A percentile compares a stretch with the other conserved stretches of the same genome.
Conservation (phyloP, 129 eudicot species). For the Apium graveolens region DNA sequence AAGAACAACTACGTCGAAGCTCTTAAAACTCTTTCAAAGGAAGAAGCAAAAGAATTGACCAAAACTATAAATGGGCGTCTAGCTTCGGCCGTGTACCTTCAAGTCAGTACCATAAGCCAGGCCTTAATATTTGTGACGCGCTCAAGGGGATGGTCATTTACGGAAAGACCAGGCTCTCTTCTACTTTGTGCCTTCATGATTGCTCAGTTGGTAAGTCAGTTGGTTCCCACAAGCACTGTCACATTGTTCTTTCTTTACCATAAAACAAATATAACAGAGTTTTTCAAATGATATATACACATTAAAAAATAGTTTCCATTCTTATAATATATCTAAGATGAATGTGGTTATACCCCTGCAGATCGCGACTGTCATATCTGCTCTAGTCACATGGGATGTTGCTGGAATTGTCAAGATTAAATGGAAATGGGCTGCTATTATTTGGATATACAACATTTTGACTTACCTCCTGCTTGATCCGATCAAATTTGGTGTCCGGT, state of each 20-base stretch:
- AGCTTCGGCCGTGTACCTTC: conserved; percentile 85
- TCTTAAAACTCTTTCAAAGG: conserved; percentile 24
- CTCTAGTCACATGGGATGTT: conserved; percentile 47
- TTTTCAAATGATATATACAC: neutral
- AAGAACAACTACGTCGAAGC: conserved; percentile 10
- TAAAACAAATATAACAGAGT: neutral
- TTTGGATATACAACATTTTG: conserved; percentile 69
- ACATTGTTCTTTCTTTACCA: neutral
- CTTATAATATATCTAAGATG: neutral
- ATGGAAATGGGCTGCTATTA: conserved; percentile 85
- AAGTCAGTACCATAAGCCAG: conserved; percentile 86
- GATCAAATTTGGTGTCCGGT: conserved; percentile 57
- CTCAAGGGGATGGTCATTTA: conserved; percentile 74
- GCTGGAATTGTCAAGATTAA: conserved; percentile 66
- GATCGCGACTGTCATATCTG: conserved; percentile 72
- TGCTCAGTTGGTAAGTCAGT: conserved; percentile 65
- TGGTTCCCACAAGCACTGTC: neutral
- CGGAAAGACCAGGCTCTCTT: conserved; percentile 72
- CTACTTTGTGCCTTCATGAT: conserved; percentile 61
- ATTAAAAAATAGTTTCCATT: neutral
- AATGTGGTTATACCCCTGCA: conserved; percentile 5
- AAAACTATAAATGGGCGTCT: conserved; percentile 25
- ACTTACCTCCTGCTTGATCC: conserved; percentile 71
- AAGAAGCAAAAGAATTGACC: conserved; percentile 29
- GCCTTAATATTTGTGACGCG: conserved; percentile 87